Conservation (phyloP, 2,329 filamentous ascomycete species). For the Neofusicoccum kwambonambiense region DNA sequence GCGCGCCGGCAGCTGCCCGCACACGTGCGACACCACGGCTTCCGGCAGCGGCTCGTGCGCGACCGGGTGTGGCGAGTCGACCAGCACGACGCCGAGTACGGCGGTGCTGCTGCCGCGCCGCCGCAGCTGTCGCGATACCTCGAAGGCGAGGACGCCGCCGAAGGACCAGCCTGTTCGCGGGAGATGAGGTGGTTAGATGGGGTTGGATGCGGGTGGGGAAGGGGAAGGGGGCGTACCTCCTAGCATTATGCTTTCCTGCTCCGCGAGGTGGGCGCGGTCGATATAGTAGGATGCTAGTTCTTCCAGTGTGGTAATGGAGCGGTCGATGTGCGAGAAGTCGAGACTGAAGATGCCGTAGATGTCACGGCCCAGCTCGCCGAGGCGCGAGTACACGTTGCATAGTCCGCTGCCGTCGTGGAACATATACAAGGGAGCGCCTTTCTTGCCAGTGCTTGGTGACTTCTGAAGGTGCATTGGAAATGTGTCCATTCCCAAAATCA, state of each 20-base stretch:
- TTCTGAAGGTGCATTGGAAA: not conserved
- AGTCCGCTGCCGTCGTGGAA: constrained; percentile 52
- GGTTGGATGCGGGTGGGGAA: not conserved
- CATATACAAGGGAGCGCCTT: constrained; percentile 41
- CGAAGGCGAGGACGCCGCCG: constrained; percentile 20
- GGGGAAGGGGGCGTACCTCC: not conserved
- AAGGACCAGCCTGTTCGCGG: constrained; percentile 19
- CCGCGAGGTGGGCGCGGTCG: not conserved
- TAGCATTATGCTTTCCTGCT: not conserved
- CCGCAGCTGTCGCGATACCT: constrained; percentile 8
- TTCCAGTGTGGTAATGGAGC: not conserved
- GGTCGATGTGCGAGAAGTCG: constrained; percentile 22
- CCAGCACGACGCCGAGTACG: constrained; percentile 14
- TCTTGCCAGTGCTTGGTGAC: not conserved
- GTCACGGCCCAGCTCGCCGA: constrained; percentile 19
- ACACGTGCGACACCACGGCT: constrained; percentile 11
- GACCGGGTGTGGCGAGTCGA: constrained; percentile 19
- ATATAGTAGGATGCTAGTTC: not conserved
- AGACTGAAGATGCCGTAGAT: constrained; percentile 25
- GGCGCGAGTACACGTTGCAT: constrained; percentile 26
- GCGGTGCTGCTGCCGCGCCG: not conserved
- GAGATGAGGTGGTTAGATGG: not conserved
- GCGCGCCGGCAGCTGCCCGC: not conserved
- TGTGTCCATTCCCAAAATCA: not conserved
- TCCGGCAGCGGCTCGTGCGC: constrained; percentile 15